Evolutionary conservation across 345 rosid genomes (phyloP), one percentile per base, ranked within the genome.

Genomic region (Xanthoceras sorbifolium): DNA sequence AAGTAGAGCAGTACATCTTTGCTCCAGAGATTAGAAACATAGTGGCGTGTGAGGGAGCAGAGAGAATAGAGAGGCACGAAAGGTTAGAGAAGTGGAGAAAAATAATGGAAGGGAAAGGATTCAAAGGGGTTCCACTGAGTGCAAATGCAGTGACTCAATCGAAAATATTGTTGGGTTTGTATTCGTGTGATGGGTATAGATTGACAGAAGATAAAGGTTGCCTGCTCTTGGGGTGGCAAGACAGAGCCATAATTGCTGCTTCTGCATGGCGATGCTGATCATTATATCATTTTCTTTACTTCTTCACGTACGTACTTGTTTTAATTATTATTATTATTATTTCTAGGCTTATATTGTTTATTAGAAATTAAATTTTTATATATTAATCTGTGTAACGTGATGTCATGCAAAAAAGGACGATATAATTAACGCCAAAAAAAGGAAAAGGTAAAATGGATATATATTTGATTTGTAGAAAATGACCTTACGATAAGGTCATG

Each of bases 141-240:
- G 82, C 87, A 67, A 88, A 90, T 70, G 94, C 90, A 11, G 88
- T 90, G 78, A 90, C 91, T 5, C 94, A 90, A 69, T 88, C 92
- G 9, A 88, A 82, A 83, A 86, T 87, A 23, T 73, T 90, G 71
- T 76, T 90, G 12, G 92, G 88, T 23, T 75, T 90, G 65, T 90
- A 90, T 67, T 82, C 92, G 0, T 83, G 90, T 32, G 94, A 88
- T 61, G 92, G 94, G n/a, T 90, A 88, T 65, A 78, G 92, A 64
- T 79, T 90, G 84, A 88, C 90, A 5, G 94, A 90, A 72, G 94
- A 90, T 63, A 84, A 84, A n/a, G 94, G 92, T 11, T 87, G 94
- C 83, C 82, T 90, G 89, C 89, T 88, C 9, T 78, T 90, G 76
- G 94, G 90, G 3, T 90, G 94, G 94, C 89, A 81, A 77, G 94